These are phyloP conservation scores for Cryptococcus sp. DNA, from an alignment of 1,284 basidiomycete genomes.

Conservation along the genomic window DNA sequence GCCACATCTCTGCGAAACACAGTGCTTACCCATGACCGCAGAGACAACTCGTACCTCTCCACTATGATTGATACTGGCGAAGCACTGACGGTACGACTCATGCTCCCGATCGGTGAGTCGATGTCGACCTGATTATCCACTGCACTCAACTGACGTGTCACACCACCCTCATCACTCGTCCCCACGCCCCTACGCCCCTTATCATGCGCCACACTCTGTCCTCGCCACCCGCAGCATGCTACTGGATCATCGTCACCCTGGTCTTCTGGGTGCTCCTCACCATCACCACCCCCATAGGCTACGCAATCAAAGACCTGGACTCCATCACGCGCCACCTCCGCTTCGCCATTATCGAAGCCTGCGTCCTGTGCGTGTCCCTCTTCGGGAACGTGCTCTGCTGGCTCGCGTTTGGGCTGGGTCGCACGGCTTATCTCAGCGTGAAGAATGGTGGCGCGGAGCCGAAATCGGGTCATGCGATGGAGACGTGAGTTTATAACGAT, in stretches of 20 bases:
- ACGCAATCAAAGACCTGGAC: conserved; percentile 41
- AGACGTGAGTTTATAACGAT: conserved; percentile 32
- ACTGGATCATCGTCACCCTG: conserved; percentile 47
- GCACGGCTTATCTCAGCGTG: conserved; percentile 34
- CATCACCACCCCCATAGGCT: conserved; percentile 30
- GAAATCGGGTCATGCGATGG: conserved; percentile 44
- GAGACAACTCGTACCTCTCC: conserved; percentile 42
- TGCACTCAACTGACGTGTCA: too few species aligned
- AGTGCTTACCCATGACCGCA: conserved; percentile 4
- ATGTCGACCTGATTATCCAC: too few species aligned
- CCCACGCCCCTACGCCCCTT: not conserved
- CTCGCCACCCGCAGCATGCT: conserved; percentile 34
- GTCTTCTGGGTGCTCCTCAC: conserved; percentile 43
- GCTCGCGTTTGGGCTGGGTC: conserved; percentile 44
- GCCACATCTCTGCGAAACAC: not conserved
- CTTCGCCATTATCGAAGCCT: conserved; percentile 43
- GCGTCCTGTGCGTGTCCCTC: conserved; percentile 43
- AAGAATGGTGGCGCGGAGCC: conserved; percentile 30
- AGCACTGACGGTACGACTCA: conserved; percentile 43
- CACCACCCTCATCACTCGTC: not conserved
- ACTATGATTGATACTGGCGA: conserved; percentile 41
- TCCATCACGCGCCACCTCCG: conserved; percentile 44
- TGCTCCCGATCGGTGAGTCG: conserved; percentile 40
- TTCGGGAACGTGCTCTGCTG: conserved; percentile 50
- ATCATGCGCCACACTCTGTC: not conserved